Conservation (phyloP, 2,329 filamentous ascomycete genomes). For the Raffaelea arxii region DNA sequence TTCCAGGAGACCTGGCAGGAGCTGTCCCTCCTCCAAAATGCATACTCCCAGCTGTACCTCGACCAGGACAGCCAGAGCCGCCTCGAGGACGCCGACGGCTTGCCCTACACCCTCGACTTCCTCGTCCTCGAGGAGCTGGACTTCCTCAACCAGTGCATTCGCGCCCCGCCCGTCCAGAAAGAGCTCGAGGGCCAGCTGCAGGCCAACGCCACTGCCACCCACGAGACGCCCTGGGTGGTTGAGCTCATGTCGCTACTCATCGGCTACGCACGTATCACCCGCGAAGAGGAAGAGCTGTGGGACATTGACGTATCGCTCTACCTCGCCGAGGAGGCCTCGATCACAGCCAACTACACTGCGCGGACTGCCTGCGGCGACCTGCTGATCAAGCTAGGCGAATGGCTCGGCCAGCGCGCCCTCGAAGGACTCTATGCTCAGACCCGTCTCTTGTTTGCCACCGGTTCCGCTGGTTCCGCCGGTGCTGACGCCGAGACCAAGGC, state of each 20-base stretch:
- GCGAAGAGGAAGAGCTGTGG: conserved; percentile 91
- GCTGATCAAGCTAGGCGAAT: conserved; percentile 85
- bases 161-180: conserved; percentile 77
- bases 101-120: conserved; percentile 94
- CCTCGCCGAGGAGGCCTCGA: conserved; percentile 86
- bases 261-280: conserved; percentile 79
- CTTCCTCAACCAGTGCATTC: conserved; percentile 83
- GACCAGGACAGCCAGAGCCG: conserved; percentile 76
- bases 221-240: conserved; percentile 68
- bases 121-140: conserved; percentile 90
- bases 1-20: conserved; percentile 90
- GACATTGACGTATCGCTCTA: conserved; percentile 95
- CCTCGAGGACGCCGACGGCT: conserved; percentile 76
- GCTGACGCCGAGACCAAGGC: background rate
- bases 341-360: conserved; percentile 92
- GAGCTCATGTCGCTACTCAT: conserved; percentile 81
- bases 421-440: conserved; percentile 73
- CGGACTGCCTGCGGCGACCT: conserved; percentile 87
- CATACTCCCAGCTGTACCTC: conserved; percentile 79
- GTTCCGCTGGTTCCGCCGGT: background rate
- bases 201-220: conserved; percentile 38
- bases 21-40: conserved; percentile 58
- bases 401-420: conserved; percentile 66
- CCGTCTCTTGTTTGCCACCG: conserved; percentile 54
- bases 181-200: conserved; percentile 76